Percentiles rank a stretch among this genome's conserved stretches.
phyloP scores from a whole-genome alignment of 2,329 filamentous ascomycete species.

The Cercospora sp. region DNA sequence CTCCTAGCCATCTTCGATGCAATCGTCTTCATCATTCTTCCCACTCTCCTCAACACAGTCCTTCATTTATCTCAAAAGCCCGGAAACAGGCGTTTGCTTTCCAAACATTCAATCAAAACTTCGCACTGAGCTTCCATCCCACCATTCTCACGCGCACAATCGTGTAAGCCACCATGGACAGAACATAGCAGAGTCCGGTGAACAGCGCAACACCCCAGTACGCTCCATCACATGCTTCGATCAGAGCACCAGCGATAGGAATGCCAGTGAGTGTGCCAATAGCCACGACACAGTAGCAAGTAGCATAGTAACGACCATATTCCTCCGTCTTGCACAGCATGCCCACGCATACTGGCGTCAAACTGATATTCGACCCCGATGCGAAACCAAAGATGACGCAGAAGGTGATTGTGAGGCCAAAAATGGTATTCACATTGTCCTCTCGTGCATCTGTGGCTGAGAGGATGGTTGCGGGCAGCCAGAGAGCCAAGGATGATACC shows the following conservation, averaged over 20 bases:
- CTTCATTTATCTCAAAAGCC: neutral
- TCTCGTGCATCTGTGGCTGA: slow-evolving; percentile 33
- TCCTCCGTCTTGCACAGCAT: slow-evolving; percentile 48
- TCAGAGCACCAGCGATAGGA: slow-evolving; percentile 37
- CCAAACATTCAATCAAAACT: slow-evolving; percentile 19
- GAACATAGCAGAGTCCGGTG: slow-evolving; percentile 31
- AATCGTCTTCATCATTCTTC: neutral
- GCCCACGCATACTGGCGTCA: slow-evolving; percentile 48
- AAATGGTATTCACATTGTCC: slow-evolving; percentile 30
- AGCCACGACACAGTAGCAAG: slow-evolving; percentile 36
- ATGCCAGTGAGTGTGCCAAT: slow-evolving; percentile 37
- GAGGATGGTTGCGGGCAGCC: slow-evolving; percentile 64
- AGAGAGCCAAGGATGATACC: slow-evolving; percentile 69
- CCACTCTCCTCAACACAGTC: neutral
- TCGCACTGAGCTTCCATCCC: slow-evolving; percentile 41
- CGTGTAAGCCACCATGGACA: slow-evolving; percentile 30
- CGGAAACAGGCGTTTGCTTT: neutral
- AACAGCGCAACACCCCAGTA: slow-evolving; percentile 37
- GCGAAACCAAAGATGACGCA: slow-evolving; percentile 41
- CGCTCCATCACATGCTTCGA: slow-evolving; percentile 30
- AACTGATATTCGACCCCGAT: slow-evolving; percentile 41
- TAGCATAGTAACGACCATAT: slow-evolving; percentile 46
- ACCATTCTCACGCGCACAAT: slow-evolving; percentile 44
- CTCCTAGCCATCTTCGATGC: neutral
- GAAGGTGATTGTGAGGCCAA: slow-evolving; percentile 34